phyloP scores from a whole-genome alignment of 1,139 yeast genomes.

The Suhomyces yuchorum region DNA sequence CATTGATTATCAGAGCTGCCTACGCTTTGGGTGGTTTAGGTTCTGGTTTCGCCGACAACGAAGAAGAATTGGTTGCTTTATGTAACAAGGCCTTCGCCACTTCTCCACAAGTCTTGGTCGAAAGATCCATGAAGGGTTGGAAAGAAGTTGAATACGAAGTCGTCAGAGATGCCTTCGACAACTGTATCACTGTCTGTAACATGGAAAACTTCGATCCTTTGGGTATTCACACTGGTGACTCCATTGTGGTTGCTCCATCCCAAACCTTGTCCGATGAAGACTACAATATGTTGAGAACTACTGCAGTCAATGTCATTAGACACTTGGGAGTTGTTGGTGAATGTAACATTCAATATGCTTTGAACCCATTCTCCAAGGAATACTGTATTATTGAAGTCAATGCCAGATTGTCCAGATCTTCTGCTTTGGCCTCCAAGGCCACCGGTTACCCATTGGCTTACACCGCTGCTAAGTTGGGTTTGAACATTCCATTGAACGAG shows the following conservation, averaged over 20 bases:
- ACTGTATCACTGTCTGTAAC: conserved; percentile 98
- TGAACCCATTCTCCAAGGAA: conserved; percentile 91
- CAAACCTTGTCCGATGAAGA: conserved; percentile 97
- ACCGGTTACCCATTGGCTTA: conserved; percentile 98
- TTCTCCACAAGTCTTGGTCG: conserved; percentile 94
- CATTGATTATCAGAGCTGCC: conserved; percentile 97
- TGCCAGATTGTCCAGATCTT: conserved; percentile 96
- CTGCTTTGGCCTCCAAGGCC: conserved; percentile 98
- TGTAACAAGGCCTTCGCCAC: conserved; percentile 93
- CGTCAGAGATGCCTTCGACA: conserved; percentile 95
- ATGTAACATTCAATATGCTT: conserved; percentile 97
- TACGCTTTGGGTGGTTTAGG: conserved; percentile 98
- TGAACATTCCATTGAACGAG: conserved; percentile 90
- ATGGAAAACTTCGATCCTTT: conserved; percentile 99
- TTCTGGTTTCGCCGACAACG: conserved; percentile 95
- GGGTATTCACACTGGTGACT: conserved; percentile 99
- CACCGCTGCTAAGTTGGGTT: conserved; percentile 96
- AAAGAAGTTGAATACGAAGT: conserved; percentile 98
- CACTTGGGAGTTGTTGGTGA: conserved; percentile 99
- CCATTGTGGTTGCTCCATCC: conserved; percentile 98
- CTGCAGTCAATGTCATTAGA: conserved; percentile 96
- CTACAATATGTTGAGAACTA: conserved; percentile 95
- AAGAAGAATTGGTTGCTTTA: conserved; percentile 75
- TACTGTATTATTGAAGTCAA: conserved; percentile 97
- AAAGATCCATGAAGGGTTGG: conserved; percentile 98